These are phyloP conservation scores for Farysia itapuensis DNA, from an alignment of 1,284 basidiomycete genomes.

Conservation along the genomic window DNA sequence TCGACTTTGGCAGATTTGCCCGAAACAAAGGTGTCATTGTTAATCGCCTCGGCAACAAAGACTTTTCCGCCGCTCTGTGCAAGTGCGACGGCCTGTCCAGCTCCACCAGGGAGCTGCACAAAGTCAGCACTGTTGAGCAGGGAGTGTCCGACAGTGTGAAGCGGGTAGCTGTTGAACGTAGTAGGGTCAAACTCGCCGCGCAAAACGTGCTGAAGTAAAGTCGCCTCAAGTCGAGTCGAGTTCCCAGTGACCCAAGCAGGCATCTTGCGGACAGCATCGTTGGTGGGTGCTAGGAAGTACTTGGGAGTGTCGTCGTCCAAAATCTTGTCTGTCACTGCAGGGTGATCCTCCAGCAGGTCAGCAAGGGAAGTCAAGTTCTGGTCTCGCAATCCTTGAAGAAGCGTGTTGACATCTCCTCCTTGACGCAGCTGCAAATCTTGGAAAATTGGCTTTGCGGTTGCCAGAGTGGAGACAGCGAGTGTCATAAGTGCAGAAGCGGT, in stretches of 20 bases:
- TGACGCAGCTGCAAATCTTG: constrained; percentile 28
- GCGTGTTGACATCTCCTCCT: constrained; percentile 28
- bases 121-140: constrained; percentile 19
- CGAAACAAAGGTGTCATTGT: constrained; percentile 26
- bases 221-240: constrained; percentile 33
- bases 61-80: constrained; percentile 5
- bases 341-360: constrained; percentile 23
- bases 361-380: constrained; percentile 37
- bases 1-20: constrained; percentile 10
- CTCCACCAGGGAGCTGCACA: constrained; percentile 36
- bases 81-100: constrained; percentile 43
- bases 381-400: constrained; percentile 30
- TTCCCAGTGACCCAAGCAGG: constrained; percentile 35
- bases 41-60: constrained; percentile 35
- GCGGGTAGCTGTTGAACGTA: constrained; percentile 20
- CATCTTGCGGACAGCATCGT: constrained; percentile 30
- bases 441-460: constrained; percentile 5
- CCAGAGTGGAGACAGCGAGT: not conserved
- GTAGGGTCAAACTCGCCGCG: constrained; percentile 25
- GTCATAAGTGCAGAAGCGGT: constrained; percentile 8
- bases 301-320: constrained; percentile 28
- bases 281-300: constrained; percentile 33
- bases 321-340: constrained; percentile 31
- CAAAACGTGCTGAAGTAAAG: constrained; percentile 40
- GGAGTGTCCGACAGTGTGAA: constrained; percentile 44